Percentiles rank a stretch among this genome's conserved stretches.
phyloP scores from a whole-genome alignment of 371 early-diverging fungal genomes.

The Batkoa obscura region DNA sequence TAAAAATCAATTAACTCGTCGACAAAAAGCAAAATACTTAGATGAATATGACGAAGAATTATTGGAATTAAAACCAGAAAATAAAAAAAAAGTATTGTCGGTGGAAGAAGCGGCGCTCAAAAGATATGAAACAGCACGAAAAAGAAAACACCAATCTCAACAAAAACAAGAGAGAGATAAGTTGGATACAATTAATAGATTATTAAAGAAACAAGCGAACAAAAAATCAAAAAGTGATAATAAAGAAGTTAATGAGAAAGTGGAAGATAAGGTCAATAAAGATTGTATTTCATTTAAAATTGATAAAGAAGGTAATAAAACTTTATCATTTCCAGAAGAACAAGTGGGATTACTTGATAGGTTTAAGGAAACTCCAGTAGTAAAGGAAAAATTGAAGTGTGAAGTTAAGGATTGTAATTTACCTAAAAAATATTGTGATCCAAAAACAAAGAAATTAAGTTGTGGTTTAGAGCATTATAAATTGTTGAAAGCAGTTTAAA shows the following conservation, averaged over 20 bases:
- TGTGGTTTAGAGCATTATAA: slow-evolving; percentile 6
- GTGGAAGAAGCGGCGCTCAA: slow-evolving; percentile 10
- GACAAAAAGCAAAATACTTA: slow-evolving; percentile 11
- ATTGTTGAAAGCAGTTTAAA: neutral
- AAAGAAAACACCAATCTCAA: slow-evolving; percentile 12
- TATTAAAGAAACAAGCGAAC: slow-evolving; percentile 12
- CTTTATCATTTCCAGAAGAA: slow-evolving; percentile 9
- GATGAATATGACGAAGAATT: slow-evolving; percentile 11
- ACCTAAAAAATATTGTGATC: slow-evolving; percentile 10
- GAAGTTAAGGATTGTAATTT: slow-evolving; percentile 6
- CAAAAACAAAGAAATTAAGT: neutral
- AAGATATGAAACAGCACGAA: slow-evolving; percentile 10
- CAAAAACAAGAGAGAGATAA: slow-evolving; percentile 13
- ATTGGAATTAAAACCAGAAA: slow-evolving; percentile 8
- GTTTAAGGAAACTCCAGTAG: neutral
- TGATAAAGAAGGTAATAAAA: slow-evolving; percentile 3
- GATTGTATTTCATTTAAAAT: neutral
- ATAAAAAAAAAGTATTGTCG: slow-evolving; percentile 10
- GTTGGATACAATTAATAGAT: slow-evolving; percentile 11
- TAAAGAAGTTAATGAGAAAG: neutral
- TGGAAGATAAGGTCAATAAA: neutral
- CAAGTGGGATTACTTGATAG: neutral
- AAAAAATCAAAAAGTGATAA: slow-evolving; percentile 6
- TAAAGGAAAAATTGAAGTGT: neutral
- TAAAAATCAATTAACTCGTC: slow-evolving; percentile 9